Percentiles rank a stretch among this genome's conserved stretches.
These are phyloP conservation scores for Teunomyces tritomae DNA, from an alignment of 805 yeast species.

Conservation along the genomic window DNA sequence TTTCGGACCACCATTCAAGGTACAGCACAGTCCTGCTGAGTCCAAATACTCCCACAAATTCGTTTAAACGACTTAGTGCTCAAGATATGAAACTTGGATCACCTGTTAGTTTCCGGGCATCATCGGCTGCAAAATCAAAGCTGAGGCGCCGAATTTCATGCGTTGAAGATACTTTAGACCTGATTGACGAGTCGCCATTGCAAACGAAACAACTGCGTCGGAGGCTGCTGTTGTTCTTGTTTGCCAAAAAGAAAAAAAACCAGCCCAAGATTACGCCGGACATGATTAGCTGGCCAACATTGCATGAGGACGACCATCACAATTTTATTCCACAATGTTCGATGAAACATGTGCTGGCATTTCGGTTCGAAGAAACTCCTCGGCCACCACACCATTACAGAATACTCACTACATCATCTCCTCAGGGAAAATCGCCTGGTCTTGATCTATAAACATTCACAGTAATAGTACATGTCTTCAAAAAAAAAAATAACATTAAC, in stretches of 20 bases:
- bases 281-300: conserved; percentile 1
- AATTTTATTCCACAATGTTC: not conserved
- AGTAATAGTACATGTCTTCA: not conserved
- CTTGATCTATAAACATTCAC: conserved; percentile 2
- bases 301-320: not conserved
- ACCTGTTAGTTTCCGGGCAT: not conserved
- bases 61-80: not conserved
- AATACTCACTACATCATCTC: not conserved
- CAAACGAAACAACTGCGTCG: not conserved
- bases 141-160: not conserved
- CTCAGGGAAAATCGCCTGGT: not conserved
- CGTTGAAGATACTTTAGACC: not conserved
- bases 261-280: not conserved
- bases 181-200: not conserved
- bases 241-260: not conserved
- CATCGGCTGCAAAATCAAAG: conserved; percentile 1
- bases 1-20: not conserved
- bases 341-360: not conserved
- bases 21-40: not conserved
- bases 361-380: not conserved
- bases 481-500: not conserved
- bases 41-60: not conserved
- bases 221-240: not conserved
- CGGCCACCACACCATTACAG: not conserved
- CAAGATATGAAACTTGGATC: not conserved